Percentiles rank a stretch among this genome's conserved stretches.
These are phyloP conservation scores for Ambrosiella beaveri DNA, from an alignment of 2,329 filamentous ascomycete species.

Conservation along the genomic window DNA sequence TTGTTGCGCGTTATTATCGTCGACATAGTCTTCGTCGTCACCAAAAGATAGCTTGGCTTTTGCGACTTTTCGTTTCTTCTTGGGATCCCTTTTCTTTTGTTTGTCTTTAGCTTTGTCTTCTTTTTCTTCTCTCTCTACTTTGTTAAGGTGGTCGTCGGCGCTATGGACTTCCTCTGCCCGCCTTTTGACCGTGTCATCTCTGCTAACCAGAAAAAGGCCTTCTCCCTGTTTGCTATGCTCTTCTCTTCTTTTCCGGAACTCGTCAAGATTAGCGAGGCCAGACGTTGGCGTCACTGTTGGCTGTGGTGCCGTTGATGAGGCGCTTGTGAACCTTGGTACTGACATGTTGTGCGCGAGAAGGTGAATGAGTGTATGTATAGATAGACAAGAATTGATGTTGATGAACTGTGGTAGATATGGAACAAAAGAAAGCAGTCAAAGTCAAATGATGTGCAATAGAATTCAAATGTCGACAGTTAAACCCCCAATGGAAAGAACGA, in stretches of 20 bases:
- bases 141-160: conserved; percentile 27
- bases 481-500: too few species aligned
- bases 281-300: conserved; percentile 64
- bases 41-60: conserved; percentile 44
- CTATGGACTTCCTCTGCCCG: conserved; percentile 16
- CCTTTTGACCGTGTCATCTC: conserved; percentile 32
- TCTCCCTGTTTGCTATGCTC: conserved; percentile 88
- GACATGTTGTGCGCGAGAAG: conserved; percentile 1
- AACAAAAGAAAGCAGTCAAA: too few species aligned
- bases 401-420: too few species aligned
- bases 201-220: conserved; percentile 16
- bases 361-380: background rate
- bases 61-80: conserved; percentile 29
- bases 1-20: conserved; percentile 20
- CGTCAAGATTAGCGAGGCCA: conserved; percentile 76
- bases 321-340: background rate
- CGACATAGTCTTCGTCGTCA: conserved; percentile 44
- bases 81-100: conserved; percentile 24
- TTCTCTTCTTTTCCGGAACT: conserved; percentile 89
- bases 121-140: conserved; percentile 17
- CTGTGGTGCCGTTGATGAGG: conserved; percentile 20
- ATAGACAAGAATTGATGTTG: background rate
- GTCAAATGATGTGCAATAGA: too few species aligned
- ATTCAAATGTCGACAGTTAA: too few species aligned
- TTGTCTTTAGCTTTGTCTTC: background rate